Conservation (phyloP, 2,329 filamentous ascomycete species). For the Curvularia hawaiiensis region DNA sequence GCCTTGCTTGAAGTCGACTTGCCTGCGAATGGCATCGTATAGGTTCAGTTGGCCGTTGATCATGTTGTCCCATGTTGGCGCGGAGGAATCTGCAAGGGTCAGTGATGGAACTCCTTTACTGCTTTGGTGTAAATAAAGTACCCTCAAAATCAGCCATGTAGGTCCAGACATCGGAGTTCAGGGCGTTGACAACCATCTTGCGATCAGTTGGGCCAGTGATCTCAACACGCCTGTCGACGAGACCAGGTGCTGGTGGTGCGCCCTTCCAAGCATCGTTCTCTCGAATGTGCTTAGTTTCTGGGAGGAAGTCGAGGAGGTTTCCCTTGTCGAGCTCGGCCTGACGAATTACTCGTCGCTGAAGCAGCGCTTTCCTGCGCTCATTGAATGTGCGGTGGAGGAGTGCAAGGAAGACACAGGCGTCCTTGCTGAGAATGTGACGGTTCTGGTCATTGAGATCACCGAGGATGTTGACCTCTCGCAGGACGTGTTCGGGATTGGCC, state of each 20-base stretch:
- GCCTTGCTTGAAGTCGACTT: slow-evolving; percentile 96
- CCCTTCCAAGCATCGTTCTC: slow-evolving; percentile 94
- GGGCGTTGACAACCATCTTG: slow-evolving; percentile 98
- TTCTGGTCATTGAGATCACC: slow-evolving; percentile 78
- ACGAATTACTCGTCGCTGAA: slow-evolving; percentile 83
- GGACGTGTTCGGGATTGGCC: slow-evolving; percentile 69
- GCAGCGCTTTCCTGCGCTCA: slow-evolving; percentile 80
- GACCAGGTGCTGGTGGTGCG: slow-evolving; percentile 85
- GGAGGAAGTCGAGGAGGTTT: slow-evolving; percentile 87
- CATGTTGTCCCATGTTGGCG: slow-evolving; percentile 99
- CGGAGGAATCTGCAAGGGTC: slow-evolving; percentile 74
- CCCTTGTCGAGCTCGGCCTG: slow-evolving; percentile 95
- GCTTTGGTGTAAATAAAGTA: slow-evolving; percentile 48
- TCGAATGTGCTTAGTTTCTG: slow-evolving; percentile 93
- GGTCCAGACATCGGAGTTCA: slow-evolving; percentile 96
- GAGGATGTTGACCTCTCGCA: slow-evolving; percentile 87
- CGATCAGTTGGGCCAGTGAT: slow-evolving; percentile 97
- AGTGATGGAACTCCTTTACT: slow-evolving; percentile 2
- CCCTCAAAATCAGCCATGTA: slow-evolving; percentile 99
- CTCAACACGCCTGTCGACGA: slow-evolving; percentile 92
- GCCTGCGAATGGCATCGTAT: slow-evolving; percentile 90
- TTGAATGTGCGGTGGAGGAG: slow-evolving; percentile 97
- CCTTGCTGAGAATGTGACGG: slow-evolving; percentile 88
- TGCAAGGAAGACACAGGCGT: slow-evolving; percentile 89
- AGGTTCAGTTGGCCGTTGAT: slow-evolving; percentile 97